Evolutionary conservation across 306 rosid genomes (phyloP).

Genomic region (Vigna nakashimae): DNA sequence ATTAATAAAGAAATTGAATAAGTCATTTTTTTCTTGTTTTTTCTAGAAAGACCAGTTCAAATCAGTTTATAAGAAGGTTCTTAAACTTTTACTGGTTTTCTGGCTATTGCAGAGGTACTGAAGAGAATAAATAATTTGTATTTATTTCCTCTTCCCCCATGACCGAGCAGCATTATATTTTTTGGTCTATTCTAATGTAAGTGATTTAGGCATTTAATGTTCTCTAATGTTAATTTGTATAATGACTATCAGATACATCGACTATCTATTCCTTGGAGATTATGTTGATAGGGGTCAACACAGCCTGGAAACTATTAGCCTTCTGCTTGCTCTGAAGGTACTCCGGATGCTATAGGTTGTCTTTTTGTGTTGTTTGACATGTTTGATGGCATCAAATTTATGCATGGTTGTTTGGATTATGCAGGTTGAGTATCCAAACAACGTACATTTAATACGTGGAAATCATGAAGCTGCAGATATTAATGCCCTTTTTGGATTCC

Average conservation of each 20-base stretch:
- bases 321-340: slow-evolving; percentile 97
- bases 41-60: neutral
- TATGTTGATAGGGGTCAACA: slow-evolving; percentile 99
- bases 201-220: slow-evolving; percentile 21
- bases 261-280: slow-evolving; percentile 99
- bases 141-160: neutral
- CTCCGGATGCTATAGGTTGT: slow-evolving; percentile 32
- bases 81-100: neutral
- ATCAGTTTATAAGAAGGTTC: neutral
- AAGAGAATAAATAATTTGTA: neutral
- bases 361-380: slow-evolving; percentile 16
- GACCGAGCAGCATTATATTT: slow-evolving; percentile 33
- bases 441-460: slow-evolving; percentile 95
- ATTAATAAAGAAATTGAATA: too few relatives aligned
- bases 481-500: slow-evolving; percentile 98
- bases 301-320: slow-evolving; percentile 95
- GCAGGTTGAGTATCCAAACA: slow-evolving; percentile 91
- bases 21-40: neutral
- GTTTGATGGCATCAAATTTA: slow-evolving; percentile 39
- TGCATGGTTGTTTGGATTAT: slow-evolving; percentile 36
- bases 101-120: neutral
- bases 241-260: slow-evolving; percentile 86
- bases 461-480: slow-evolving; percentile 99
- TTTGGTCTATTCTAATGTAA: neutral
- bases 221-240: slow-evolving; percentile 51